phyloP scores from a whole-genome alignment of 805 yeast genomes.

The Candida hungchunana region DNA sequence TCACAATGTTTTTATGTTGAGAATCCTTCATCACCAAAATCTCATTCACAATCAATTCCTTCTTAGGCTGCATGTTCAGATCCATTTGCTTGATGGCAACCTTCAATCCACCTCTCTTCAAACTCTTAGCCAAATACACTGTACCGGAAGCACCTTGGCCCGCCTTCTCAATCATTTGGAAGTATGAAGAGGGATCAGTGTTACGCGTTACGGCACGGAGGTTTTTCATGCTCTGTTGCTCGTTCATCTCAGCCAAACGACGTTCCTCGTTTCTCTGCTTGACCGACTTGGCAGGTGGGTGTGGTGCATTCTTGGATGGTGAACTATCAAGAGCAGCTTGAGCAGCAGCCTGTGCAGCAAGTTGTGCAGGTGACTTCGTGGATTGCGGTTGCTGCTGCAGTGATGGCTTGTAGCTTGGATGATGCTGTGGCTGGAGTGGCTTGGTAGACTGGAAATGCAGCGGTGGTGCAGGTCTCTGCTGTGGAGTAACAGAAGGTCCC shows the following conservation, averaged over 20 bases:
- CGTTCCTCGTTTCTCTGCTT: conserved; percentile 40
- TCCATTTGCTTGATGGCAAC: conserved; percentile 98
- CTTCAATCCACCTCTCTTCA: conserved; percentile 50
- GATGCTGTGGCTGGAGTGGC: conserved; percentile 28
- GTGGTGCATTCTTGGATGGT: conserved; percentile 15
- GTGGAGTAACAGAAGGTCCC: conserved; percentile 19
- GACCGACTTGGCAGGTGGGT: conserved; percentile 25
- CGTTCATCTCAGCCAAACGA: conserved; percentile 66
- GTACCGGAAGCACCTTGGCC: conserved; percentile 99
- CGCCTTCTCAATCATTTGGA: conserved; percentile 73
- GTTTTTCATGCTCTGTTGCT: conserved; percentile 79
- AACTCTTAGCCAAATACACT: conserved; percentile 78
- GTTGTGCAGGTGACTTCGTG: conserved; percentile 17
- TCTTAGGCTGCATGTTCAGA: conserved; percentile 83
- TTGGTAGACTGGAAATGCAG: conserved; percentile 18
- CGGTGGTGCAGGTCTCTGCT: conserved; percentile 11
- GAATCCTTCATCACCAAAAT: conserved; percentile 95
- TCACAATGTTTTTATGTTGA: conserved; percentile 91
- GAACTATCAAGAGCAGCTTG: conserved; percentile 29
- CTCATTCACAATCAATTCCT: conserved; percentile 93
- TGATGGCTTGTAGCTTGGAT: conserved; percentile 18
- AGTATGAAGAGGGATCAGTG: conserved; percentile 81
- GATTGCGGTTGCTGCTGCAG: conserved; percentile 15
- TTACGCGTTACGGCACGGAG: conserved; percentile 77
- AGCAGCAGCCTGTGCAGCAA: conserved; percentile 33